Percentiles rank a stretch among this genome's conserved stretches.
Conservation (phyloP, 352 stramenopile species). For the Globisporangium spinosum region DNA sequence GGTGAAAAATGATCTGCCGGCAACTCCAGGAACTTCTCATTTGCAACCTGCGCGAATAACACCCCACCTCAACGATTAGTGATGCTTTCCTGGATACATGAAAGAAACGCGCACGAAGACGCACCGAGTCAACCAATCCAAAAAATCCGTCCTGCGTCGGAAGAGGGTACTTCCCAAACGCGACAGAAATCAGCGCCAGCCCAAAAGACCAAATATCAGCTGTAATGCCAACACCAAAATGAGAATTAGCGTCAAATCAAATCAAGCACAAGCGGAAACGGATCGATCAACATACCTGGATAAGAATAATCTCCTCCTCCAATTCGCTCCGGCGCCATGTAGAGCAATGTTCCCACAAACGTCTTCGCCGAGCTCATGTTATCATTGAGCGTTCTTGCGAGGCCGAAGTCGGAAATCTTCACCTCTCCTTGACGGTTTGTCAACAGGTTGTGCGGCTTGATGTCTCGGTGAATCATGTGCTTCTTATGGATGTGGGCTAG, state of each 20-base stretch:
- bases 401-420: constrained; percentile 88
- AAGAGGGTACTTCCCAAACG: constrained; percentile 79
- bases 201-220: constrained; percentile 87
- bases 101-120: background rate
- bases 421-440: constrained; percentile 83
- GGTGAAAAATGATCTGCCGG: constrained; percentile 56
- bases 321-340: constrained; percentile 94
- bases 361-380: constrained; percentile 79
- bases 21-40: constrained; percentile 69
- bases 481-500: constrained; percentile 88
- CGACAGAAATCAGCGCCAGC: constrained; percentile 72
- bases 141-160: constrained; percentile 87
- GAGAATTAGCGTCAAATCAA: background rate
- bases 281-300: constrained; percentile 33
- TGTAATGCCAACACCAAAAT: constrained; percentile 15
- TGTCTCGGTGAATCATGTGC: constrained; percentile 89
- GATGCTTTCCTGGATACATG: background rate
- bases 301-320: constrained; percentile 89
- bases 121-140: constrained; percentile 75
- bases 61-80: background rate
- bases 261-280: background rate
- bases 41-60: constrained; percentile 50
- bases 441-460: constrained; percentile 90
- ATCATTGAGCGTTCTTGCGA: constrained; percentile 78
- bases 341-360: constrained; percentile 92